Percentiles rank a stretch among this genome's conserved stretches.
Conservation (phyloP, 495 filamentous ascomycete genomes). For the Podospora australis region DNA sequence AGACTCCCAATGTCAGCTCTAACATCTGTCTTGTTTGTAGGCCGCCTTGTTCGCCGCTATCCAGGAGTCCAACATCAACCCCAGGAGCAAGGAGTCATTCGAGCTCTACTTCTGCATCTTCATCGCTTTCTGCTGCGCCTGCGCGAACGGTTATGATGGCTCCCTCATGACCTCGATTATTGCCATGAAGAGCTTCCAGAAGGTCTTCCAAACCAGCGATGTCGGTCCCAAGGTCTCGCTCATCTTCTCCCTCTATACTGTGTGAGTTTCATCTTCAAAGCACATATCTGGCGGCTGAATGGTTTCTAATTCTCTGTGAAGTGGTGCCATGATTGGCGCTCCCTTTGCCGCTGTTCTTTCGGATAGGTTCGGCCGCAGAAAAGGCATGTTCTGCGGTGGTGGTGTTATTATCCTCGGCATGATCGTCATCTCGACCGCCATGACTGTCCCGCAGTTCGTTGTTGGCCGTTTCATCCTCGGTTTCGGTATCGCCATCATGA, state of each 20-base stretch:
- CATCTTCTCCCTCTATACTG: slow-evolving; percentile 44
- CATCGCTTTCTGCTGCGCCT: slow-evolving; percentile 44
- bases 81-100: slow-evolving; percentile 47
- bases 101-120: slow-evolving; percentile 48
- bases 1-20: neutral
- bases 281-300: neutral
- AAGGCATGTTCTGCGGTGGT: slow-evolving; percentile 44
- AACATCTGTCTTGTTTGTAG: slow-evolving; percentile 21
- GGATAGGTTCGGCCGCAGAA: slow-evolving; percentile 37
- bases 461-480: slow-evolving; percentile 48
- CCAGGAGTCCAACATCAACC: slow-evolving; percentile 49
- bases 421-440: slow-evolving; percentile 35
- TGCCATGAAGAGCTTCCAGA: slow-evolving; percentile 35
- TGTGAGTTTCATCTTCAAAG: slow-evolving; percentile 27
- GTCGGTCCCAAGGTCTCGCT: slow-evolving; percentile 32
- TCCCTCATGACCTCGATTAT: slow-evolving; percentile 41
- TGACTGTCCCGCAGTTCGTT: slow-evolving; percentile 36
- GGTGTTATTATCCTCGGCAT: slow-evolving; percentile 47
- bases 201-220: slow-evolving; percentile 29
- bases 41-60: slow-evolving; percentile 54
- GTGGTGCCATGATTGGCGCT: slow-evolving; percentile 40
- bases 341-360: slow-evolving; percentile 40
- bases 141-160: slow-evolving; percentile 47
- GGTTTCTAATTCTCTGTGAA: neutral
- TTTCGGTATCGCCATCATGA: slow-evolving; percentile 45